Base-by-base conservation (phyloP, 495 filamentous ascomycete genomes). In the Aspergillus nanangensis region DNA sequence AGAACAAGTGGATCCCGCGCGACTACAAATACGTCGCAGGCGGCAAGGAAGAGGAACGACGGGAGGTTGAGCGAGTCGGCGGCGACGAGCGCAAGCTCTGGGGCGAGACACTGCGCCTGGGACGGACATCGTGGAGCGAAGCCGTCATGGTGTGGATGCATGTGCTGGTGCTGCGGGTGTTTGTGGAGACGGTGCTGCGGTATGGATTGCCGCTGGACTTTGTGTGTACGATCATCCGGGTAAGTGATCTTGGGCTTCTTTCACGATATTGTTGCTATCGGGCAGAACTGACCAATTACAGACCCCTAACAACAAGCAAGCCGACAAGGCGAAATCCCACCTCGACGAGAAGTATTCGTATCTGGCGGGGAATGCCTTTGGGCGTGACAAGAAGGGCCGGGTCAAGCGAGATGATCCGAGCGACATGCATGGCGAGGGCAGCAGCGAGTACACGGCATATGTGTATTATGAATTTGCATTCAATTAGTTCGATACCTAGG, bases 391-490 rank as follows among this genome's bases (percentile, higher is more conserved):
- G 74, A 90, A 91, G 66, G 93, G 93, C 8, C 81, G 86, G 37
- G 79, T 91, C 47, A 87, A 84, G 55, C 89, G 90, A 58, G 91
- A 97, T 57, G 92, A 97, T 63, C 83, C 84, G 22, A 83, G 79
- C 32, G 90, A 95, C 47, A 88, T 94, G 78, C 86, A 88, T 29
- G 85, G 81, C 25, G 83, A 87, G 49, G 72, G 74, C 2, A 82
- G 80, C 36, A 79, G 80, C 48, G 93, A 96, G 58, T 98, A 96
- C 70, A 89, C 89, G 45, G 82, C 93, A 22, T 98, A 94, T 70
- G 94, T 96, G 62, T 96, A 88, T 70, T 98, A 96, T 69, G 89
- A 96, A 55, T 90, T 96, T 62, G 86, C 90, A 60, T 84, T 94
- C 61, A 73, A 77, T 55, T 69, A 53, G 33, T 43, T 14, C 21